A percentile compares a stretch with the other conserved stretches of the same genome.
Conservation (phyloP, 2,329 filamentous ascomycete genomes). For the Colletotrichum simmondsii region DNA sequence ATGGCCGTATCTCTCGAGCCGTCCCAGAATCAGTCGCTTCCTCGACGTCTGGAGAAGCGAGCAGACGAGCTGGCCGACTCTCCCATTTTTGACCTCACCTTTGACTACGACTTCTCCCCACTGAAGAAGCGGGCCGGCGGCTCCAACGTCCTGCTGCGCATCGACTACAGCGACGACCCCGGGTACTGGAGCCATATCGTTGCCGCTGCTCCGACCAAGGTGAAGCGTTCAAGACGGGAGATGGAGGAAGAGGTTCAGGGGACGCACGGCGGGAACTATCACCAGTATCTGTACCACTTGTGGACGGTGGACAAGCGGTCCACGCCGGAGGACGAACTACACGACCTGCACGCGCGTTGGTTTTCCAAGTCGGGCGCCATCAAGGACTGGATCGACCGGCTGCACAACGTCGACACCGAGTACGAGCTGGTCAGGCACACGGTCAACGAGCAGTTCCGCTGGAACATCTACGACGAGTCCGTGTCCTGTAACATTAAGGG, state of each 20-base stretch:
- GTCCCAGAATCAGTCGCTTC: background rate
- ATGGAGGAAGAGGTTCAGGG: slow-evolving; percentile 4
- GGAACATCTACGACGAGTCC: slow-evolving; percentile 18
- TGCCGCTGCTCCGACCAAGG: background rate
- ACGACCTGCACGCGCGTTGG: slow-evolving; percentile 35
- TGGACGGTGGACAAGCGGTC: slow-evolving; percentile 16
- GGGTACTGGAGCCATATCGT: slow-evolving; percentile 1
- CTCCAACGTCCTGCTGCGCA: background rate
- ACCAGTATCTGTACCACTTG: slow-evolving; percentile 14
- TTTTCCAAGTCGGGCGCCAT: slow-evolving; percentile 16
- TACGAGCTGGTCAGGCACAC: slow-evolving; percentile 15
- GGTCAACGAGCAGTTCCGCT: slow-evolving; percentile 3
- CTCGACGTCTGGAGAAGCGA: background rate
- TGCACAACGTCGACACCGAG: slow-evolving; percentile 17
- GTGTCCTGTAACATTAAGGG: slow-evolving; percentile 7
- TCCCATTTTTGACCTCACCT: background rate
- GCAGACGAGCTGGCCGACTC: background rate
- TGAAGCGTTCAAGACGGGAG: background rate
- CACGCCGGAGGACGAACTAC: slow-evolving; percentile 25
- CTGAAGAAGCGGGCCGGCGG: background rate
- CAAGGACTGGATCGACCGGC: slow-evolving; percentile 27
- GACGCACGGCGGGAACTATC: slow-evolving; percentile 23
- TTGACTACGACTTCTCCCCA: slow-evolving; percentile 7
- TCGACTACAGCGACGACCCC: slow-evolving; percentile 8
- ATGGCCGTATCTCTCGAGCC: background rate